Base-by-base conservation (phyloP, 2,329 filamentous ascomycete species). In the Pyrenophora tritici-repentis region DNA sequence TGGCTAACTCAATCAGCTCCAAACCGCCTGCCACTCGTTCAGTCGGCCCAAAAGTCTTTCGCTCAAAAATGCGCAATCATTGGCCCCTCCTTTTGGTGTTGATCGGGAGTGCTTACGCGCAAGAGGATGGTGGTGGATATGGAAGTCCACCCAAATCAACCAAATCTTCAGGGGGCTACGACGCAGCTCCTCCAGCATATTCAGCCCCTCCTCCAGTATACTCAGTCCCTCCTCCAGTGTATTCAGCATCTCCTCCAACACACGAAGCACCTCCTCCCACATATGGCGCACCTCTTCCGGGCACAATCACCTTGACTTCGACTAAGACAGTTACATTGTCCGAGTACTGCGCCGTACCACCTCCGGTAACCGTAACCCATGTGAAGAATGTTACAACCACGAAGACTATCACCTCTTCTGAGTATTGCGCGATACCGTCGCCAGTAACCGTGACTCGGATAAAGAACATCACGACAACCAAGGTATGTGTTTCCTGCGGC, bases 51-150 rank as follows among this genome's bases (percentile, higher is more conserved):
- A 49, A 61, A 62, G 58, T 63, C 66, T 47, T 44, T 67, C 64
- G 55, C 63, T 71, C 46, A 42, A 61, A 68, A 17, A 73, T 73
- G 71, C 68, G 59, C 39, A 55, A 46, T 36, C 24, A 65, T 47
- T 65, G 57, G 60, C 50, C 58, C 42, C 36, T 62, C 7, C 42
- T 68, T 16, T 43, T 72, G 53, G 68, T 59, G 31, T 44, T 69
- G 43, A 56, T 54, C 38, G 54, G 59, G 35, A 45, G 61, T 32
- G 63, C 55, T 49, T 22, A 7, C 14, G 45, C 42, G 36, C 45
- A 43, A 31, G 43, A 39, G 20, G 34, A 43, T 33, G 35, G 48
- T 13, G 26, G 26, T 29, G 26, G 26, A n/a, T 34, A 58, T 26
- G 47, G 38, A 24, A 35, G 31, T 12, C 9, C 9, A 7, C 8